Conservation (phyloP, 73 alveolate genomes). For the Tetrahymena elliotti region DNA sequence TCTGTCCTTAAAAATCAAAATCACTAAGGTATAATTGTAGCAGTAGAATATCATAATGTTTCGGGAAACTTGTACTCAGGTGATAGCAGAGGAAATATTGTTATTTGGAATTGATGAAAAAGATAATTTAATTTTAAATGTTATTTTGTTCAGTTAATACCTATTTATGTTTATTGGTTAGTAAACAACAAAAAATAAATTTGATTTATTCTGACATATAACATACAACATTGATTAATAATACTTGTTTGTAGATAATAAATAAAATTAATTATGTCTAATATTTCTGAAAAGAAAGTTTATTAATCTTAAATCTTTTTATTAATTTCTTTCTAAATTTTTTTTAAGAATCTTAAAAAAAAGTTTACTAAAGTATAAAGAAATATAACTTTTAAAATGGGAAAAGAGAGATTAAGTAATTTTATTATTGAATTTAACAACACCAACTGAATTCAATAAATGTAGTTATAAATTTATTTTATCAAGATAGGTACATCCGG, state of each 20-base stretch:
- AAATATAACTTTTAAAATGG: neutral
- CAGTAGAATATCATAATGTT: slow-evolving; percentile 26
- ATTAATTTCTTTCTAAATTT: neutral
- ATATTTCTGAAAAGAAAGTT: too few relatives aligned
- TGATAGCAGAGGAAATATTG: slow-evolving; percentile 31
- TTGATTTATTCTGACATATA: too few relatives aligned
- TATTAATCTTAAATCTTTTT: neutral
- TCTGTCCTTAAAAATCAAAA: neutral
- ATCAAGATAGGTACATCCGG: neutral
- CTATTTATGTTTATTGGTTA: too few relatives aligned
- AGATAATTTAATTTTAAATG: too few relatives aligned
- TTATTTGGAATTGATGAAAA: slow-evolving; percentile 32
- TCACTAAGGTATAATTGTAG: slow-evolving; percentile 19
- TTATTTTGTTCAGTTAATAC: too few relatives aligned
- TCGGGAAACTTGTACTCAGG: slow-evolving; percentile 34
- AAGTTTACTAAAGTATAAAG: neutral
- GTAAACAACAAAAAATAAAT: too few relatives aligned
- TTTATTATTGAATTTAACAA: neutral
- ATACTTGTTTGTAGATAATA: too few relatives aligned
- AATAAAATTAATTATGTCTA: neutral
- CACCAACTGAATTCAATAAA: neutral
- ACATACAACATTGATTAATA: too few relatives aligned
- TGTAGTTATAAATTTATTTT: neutral
- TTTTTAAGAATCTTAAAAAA: neutral
- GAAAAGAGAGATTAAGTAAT: neutral